Conservation (phyloP, 768 basidiomycete species). For the Lactarius indigo region DNA sequence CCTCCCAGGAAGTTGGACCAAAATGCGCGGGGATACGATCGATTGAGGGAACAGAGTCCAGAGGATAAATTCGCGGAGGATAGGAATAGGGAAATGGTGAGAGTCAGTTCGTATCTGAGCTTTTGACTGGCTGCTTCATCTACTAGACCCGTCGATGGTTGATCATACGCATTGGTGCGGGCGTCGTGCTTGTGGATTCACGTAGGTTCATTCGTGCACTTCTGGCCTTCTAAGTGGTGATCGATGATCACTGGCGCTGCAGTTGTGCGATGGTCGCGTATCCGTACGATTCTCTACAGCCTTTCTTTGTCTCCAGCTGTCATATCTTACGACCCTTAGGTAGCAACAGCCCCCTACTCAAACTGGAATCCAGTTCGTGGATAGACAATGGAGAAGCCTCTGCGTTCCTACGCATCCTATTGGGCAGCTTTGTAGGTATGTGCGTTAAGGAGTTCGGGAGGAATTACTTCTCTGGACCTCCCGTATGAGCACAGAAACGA, state of each 20-base stretch:
- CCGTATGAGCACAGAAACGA: constrained; percentile 50
- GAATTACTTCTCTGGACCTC: not conserved
- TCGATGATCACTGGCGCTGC: not conserved
- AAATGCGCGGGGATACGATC: not conserved
- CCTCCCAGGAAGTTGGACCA: constrained; percentile 48
- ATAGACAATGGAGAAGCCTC: constrained; percentile 54
- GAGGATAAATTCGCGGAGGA: constrained; percentile 32
- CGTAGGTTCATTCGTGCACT: constrained; percentile 45
- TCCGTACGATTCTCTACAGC: constrained; percentile 41
- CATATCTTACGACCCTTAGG: constrained; percentile 5
- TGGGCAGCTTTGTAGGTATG: constrained; percentile 63
- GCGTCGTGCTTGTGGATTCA: constrained; percentile 63
- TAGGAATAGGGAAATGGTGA: constrained; percentile 15
- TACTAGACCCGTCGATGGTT: constrained; percentile 56
- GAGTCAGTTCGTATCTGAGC: not conserved
- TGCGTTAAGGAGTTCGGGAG: constrained; percentile 9
- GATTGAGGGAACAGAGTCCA: constrained; percentile 1
- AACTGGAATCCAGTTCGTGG: constrained; percentile 15
- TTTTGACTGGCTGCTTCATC: not conserved
- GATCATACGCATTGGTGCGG: constrained; percentile 55
- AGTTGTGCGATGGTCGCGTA: constrained; percentile 80
- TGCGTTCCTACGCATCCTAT: constrained; percentile 54
- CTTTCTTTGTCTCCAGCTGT: not conserved
- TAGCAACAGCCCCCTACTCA: not conserved
- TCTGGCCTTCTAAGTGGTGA: not conserved